Evolutionary conservation across 2,329 filamentous ascomycete species (phyloP).

Genomic region (Thielaviopsis populi): DNA sequence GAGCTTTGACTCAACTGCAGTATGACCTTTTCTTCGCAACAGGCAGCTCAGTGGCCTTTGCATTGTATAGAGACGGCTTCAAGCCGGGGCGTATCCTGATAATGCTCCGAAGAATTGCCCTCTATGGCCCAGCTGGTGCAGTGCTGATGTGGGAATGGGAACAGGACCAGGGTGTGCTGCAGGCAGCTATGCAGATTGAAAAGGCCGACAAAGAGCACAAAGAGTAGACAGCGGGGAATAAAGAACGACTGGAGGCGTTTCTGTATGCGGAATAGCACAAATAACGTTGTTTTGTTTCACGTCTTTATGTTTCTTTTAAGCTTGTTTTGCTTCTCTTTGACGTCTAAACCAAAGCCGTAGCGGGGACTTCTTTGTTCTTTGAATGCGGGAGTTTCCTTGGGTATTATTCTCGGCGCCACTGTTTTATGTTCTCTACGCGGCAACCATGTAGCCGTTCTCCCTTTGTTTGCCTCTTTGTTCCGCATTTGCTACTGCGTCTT

Average conservation of each 20-base stretch:
- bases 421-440: neutral
- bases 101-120: slow-evolving; percentile 5
- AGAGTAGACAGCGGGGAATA: neutral
- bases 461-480: neutral
- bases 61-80: slow-evolving; percentile 3
- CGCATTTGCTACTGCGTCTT: too few species aligned
- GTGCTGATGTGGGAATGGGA: slow-evolving; percentile 13
- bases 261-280: neutral
- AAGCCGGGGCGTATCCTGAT: neutral
- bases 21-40: slow-evolving; percentile 20
- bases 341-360: neutral
- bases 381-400: neutral
- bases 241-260: neutral
- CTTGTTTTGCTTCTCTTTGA: neutral
- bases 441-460: neutral
- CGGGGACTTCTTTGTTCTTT: neutral
- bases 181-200: slow-evolving; percentile 12
- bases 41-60: slow-evolving; percentile 10
- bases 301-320: neutral
- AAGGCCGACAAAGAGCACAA: slow-evolving; percentile 10
- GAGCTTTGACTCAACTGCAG: slow-evolving; percentile 17
- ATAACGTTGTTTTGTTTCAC: neutral
- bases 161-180: slow-evolving; percentile 10
- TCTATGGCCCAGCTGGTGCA: slow-evolving; percentile 14
- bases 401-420: neutral